Evolutionary conservation across 2,329 filamentous ascomycete genomes (phyloP).

Genomic region (Neofusicoccum kwambonambiense): DNA sequence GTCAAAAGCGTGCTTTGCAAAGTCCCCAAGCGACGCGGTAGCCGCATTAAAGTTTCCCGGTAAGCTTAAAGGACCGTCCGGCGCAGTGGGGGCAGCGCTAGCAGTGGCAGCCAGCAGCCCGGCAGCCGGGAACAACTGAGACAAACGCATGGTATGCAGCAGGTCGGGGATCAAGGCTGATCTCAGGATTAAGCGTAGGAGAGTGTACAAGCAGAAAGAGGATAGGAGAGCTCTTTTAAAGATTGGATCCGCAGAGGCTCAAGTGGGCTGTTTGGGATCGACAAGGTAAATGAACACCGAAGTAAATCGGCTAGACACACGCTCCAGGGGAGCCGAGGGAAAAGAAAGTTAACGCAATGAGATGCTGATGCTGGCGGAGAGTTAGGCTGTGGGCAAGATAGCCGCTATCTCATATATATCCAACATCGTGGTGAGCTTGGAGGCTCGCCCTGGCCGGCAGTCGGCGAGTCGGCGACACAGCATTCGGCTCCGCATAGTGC

Average conservation of each 20-base stretch:
- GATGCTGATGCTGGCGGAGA: background rate
- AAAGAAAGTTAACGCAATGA: background rate
- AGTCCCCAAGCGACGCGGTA: background rate
- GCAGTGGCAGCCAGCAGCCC: background rate
- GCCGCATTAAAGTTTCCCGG: background rate
- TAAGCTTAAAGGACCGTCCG: background rate
- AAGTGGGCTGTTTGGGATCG: background rate
- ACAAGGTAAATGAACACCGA: background rate
- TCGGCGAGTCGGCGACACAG: slow-evolving; percentile 8
- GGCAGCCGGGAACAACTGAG: background rate
- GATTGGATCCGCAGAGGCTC: background rate
- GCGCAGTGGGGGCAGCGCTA: background rate
- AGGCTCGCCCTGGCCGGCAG: background rate
- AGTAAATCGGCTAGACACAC: background rate
- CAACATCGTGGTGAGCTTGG: background rate
- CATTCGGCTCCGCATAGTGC: slow-evolving; percentile 12
- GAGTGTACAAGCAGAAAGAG: background rate
- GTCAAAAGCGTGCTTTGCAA: background rate
- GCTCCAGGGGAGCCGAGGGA: background rate
- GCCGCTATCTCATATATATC: background rate
- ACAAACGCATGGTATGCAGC: background rate
- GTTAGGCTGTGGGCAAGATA: background rate
- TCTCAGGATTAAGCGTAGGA: background rate
- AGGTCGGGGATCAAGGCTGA: background rate
- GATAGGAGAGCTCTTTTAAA: background rate